Conservation (phyloP, 139 green algal genomes). For the Zygnema circumcarinatum region DNA sequence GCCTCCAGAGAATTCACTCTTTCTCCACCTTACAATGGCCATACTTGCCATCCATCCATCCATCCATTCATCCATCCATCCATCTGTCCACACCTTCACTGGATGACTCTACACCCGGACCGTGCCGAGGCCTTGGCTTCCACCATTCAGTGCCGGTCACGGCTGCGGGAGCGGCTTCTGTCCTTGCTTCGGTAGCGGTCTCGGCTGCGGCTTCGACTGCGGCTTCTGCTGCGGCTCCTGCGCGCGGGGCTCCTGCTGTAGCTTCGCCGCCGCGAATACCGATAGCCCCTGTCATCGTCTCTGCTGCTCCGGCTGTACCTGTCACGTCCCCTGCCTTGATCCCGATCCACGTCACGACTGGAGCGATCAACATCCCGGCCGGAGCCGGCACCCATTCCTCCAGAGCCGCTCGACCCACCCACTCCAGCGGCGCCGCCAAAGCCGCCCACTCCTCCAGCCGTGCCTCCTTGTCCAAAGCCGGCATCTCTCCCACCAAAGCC, state of each 20-base stretch:
- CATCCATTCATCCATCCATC: no score
- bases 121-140: no score
- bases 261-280: conserved; percentile 33
- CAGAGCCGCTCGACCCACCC: background rate
- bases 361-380: background rate
- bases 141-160: background rate
- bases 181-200: conserved; percentile 18
- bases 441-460: background rate
- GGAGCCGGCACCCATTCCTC: background rate
- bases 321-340: background rate
- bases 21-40: no score
- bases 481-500: background rate
- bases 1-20: no score
- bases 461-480: conserved; percentile 40
- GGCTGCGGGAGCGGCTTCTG: conserved; percentile 2
- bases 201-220: conserved; percentile 18
- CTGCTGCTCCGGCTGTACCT: conserved; percentile 2
- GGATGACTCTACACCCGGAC: no score
- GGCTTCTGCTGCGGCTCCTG: conserved; percentile 7
- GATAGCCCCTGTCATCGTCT: background rate
- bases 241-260: conserved; percentile 29
- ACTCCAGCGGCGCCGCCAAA: background rate
- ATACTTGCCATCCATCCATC: no score
- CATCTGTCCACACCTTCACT: no score
- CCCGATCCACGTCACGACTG: conserved; percentile 19